These are phyloP conservation scores for Solanum chiquidenum DNA, from an alignment of 257 asterid genomes.

Conservation along the genomic window DNA sequence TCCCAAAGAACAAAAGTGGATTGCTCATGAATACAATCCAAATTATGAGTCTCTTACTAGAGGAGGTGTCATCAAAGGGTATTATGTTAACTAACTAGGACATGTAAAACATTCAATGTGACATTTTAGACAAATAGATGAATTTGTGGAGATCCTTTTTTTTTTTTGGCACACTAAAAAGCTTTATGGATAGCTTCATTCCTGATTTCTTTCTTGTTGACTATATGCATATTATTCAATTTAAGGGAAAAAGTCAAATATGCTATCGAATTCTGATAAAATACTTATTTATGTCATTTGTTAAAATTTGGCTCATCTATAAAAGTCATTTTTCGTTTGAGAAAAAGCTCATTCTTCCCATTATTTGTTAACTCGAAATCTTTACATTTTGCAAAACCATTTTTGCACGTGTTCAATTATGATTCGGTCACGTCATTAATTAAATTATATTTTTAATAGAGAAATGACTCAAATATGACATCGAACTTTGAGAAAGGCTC, in stretches of 20 bases:
- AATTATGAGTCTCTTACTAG: slow-evolving; percentile 55
- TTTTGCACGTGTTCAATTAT: background rate
- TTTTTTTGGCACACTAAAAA: background rate
- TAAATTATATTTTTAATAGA: background rate
- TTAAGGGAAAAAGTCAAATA: background rate
- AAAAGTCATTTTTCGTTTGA: too few species aligned
- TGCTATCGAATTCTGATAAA: background rate
- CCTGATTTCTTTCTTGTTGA: background rate
- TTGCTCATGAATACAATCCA: slow-evolving; percentile 25
- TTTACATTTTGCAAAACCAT: too few species aligned
- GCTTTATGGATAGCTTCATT: background rate
- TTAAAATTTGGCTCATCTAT: background rate
- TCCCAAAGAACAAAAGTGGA: slow-evolving; percentile 11
- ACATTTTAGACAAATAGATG: background rate
- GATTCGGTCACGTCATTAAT: background rate
- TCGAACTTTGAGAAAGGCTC: background rate
- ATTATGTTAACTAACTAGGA: slow-evolving; percentile 16
- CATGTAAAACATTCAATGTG: background rate
- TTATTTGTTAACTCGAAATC: too few species aligned
- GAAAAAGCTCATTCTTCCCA: background rate
- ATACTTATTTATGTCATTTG: background rate
- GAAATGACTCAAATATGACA: background rate
- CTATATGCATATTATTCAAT: background rate
- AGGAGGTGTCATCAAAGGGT: slow-evolving; percentile 7
- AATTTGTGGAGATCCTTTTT: background rate